A percentile compares a stretch with the other conserved stretches of the same genome.
phyloP scores from a whole-genome alignment of 75 land plant species.

The Chamaecyparis obtusa region DNA sequence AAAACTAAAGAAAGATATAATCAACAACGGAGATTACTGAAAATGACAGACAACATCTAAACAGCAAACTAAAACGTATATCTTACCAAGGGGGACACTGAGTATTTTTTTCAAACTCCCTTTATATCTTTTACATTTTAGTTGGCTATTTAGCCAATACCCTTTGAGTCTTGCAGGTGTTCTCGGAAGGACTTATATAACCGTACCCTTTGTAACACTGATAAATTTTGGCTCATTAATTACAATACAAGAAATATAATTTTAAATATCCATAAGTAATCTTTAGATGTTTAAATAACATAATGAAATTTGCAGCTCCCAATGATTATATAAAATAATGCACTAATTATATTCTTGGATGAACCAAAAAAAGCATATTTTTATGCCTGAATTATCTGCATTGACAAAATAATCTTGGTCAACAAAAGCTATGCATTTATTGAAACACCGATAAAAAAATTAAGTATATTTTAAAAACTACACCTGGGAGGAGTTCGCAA shows the following conservation, averaged over 20 bases:
- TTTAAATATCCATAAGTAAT: neutral
- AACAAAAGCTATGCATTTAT: no score
- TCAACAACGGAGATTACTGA: neutral
- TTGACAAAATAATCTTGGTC: neutral
- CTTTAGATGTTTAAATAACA: neutral
- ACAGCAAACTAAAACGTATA: no score
- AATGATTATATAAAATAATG: neutral
- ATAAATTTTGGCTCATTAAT: neutral
- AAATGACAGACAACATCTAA: no score
- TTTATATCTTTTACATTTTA: no score
- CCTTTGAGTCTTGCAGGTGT: neutral
- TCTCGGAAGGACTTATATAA: neutral
- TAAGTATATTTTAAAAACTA: neutral
- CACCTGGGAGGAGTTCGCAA: neutral
- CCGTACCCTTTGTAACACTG: neutral
- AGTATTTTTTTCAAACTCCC: no score
- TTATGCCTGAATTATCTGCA: neutral
- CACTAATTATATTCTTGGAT: neutral
- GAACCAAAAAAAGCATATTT: neutral
- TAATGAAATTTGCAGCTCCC: neutral
- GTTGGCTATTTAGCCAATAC: no score
- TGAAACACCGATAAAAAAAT: neutral
- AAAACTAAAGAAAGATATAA: neutral
- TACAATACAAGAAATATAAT: neutral
- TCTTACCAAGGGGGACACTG: no score